Evolutionary conservation across 2,329 filamentous ascomycete species (phyloP).

Genomic region (Decorospora gaudefroyi): DNA sequence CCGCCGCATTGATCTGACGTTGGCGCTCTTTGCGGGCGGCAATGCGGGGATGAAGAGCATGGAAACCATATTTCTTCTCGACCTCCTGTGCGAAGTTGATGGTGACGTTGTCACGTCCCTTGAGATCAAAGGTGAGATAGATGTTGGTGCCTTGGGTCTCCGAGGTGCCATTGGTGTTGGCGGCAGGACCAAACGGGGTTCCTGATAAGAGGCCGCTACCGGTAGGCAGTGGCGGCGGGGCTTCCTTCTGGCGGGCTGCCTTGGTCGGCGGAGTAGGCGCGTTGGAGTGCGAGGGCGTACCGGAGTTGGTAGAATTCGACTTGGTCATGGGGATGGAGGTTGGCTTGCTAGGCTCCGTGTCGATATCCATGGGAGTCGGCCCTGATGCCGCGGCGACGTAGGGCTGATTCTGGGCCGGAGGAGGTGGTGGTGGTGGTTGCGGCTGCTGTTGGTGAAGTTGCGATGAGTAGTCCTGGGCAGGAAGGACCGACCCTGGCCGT

Average conservation of each 20-base stretch:
- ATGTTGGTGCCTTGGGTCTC: slow-evolving; percentile 68
- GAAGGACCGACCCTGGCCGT: slow-evolving; percentile 36
- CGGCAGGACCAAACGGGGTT: slow-evolving; percentile 61
- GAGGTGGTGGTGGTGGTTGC: slow-evolving; percentile 12
- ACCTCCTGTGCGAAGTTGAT: slow-evolving; percentile 95
- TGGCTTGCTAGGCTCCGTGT: slow-evolving; percentile 39
- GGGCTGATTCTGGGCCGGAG: slow-evolving; percentile 8
- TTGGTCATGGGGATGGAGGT: slow-evolving; percentile 42
- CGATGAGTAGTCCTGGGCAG: slow-evolving; percentile 32
- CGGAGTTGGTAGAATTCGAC: slow-evolving; percentile 38
- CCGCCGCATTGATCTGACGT: slow-evolving; percentile 83
- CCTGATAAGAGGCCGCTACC: slow-evolving; percentile 68
- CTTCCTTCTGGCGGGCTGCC: slow-evolving; percentile 59
- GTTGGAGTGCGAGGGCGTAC: slow-evolving; percentile 53
- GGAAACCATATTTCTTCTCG: slow-evolving; percentile 91
- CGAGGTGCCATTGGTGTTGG: slow-evolving; percentile 50
- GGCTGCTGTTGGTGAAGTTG: slow-evolving; percentile 26
- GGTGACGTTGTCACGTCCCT: slow-evolving; percentile 83
- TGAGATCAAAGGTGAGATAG: slow-evolving; percentile 78
- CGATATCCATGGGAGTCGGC: slow-evolving; percentile 46
- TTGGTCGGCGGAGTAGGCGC: slow-evolving; percentile 61
- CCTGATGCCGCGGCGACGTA: slow-evolving; percentile 22
- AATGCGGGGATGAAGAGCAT: slow-evolving; percentile 86
- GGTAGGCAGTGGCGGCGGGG: slow-evolving; percentile 61
- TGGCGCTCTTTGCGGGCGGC: slow-evolving; percentile 87